phyloP scores from a whole-genome alignment of 2,329 filamentous ascomycete species.

The Aureobasidium sp. region DNA sequence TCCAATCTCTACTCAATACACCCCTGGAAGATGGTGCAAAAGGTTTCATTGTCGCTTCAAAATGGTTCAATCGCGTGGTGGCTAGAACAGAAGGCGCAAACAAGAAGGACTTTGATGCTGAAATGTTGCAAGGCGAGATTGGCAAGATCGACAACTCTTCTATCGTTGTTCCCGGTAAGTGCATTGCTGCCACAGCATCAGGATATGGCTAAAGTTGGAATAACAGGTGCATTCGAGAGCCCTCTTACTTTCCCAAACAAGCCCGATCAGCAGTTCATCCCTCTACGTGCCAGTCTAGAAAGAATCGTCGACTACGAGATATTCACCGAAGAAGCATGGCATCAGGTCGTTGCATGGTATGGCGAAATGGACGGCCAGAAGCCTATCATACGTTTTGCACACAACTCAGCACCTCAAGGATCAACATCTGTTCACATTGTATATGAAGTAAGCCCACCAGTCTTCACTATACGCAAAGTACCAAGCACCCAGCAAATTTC shows the following conservation, averaged over 20 bases:
- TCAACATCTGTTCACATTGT: slow-evolving; percentile 54
- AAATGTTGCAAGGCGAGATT: slow-evolving; percentile 55
- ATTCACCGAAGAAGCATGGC: slow-evolving; percentile 74
- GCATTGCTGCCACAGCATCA: not conserved
- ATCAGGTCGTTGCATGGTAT: slow-evolving; percentile 74
- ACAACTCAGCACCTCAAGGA: slow-evolving; percentile 62
- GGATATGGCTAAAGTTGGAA: not conserved
- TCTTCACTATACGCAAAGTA: slow-evolving; percentile 79
- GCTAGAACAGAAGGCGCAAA: slow-evolving; percentile 56
- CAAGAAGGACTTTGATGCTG: slow-evolving; percentile 50
- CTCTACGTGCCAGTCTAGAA: slow-evolving; percentile 59
- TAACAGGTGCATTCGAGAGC: slow-evolving; percentile 21
- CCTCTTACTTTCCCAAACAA: slow-evolving; percentile 21
- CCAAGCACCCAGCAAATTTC: slow-evolving; percentile 9
- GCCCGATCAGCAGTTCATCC: slow-evolving; percentile 49
- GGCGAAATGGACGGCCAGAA: slow-evolving; percentile 62
- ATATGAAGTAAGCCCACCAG: slow-evolving; percentile 76
- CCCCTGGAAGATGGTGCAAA: slow-evolving; percentile 63
- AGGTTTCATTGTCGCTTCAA: slow-evolving; percentile 69
- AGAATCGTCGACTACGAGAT: slow-evolving; percentile 67
- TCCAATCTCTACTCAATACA: slow-evolving; percentile 53
- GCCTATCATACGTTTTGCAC: slow-evolving; percentile 67
- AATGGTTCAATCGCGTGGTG: slow-evolving; percentile 70
- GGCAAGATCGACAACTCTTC: slow-evolving; percentile 84
- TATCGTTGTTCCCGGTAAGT: slow-evolving; percentile 47